phyloP scores from a whole-genome alignment of 2,329 filamentous ascomycete genomes.

The Karstenula rhodostoma region DNA sequence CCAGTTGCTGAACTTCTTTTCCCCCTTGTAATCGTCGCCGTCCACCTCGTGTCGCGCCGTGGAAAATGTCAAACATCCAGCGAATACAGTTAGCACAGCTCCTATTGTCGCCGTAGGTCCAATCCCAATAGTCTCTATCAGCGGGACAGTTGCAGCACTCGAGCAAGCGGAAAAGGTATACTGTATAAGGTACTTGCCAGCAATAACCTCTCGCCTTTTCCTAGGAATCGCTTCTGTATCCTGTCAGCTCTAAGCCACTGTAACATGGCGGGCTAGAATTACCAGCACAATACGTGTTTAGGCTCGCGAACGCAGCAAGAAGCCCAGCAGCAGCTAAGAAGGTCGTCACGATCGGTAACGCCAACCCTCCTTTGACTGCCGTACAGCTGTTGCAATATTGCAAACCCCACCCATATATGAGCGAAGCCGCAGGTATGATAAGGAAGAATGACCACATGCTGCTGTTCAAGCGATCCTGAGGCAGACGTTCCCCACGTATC shows the following conservation, averaged over 20 bases:
- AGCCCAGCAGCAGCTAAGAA: slow-evolving; percentile 48
- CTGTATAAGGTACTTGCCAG: slow-evolving; percentile 45
- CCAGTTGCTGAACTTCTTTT: not conserved
- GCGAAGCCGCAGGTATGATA: slow-evolving; percentile 40
- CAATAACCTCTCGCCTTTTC: slow-evolving; percentile 35
- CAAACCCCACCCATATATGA: slow-evolving; percentile 51
- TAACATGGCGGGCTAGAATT: slow-evolving; percentile 9
- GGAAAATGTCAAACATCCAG: slow-evolving; percentile 15
- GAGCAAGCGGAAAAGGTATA: slow-evolving; percentile 34
- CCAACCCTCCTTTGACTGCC: slow-evolving; percentile 38
- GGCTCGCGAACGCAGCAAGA: slow-evolving; percentile 49
- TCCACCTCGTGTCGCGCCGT: slow-evolving; percentile 9
- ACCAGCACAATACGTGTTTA: slow-evolving; percentile 54
- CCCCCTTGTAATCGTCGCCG: not conserved
- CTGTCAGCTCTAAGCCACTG: not conserved
- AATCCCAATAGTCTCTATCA: slow-evolving; percentile 40
- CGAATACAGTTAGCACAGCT: slow-evolving; percentile 20
- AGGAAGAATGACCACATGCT: slow-evolving; percentile 39
- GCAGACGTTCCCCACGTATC: slow-evolving; percentile 25
- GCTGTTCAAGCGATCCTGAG: slow-evolving; percentile 30
- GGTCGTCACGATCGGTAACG: slow-evolving; percentile 44
- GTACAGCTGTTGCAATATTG: slow-evolving; percentile 26
- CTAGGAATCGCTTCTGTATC: slow-evolving; percentile 33
- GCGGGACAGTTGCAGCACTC: slow-evolving; percentile 34
- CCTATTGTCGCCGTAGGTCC: slow-evolving; percentile 28